Percentiles rank a stretch among this genome's conserved stretches.
Conservation (phyloP, 2,329 filamentous ascomycete genomes). For the Emmonsiellopsis sp. region DNA sequence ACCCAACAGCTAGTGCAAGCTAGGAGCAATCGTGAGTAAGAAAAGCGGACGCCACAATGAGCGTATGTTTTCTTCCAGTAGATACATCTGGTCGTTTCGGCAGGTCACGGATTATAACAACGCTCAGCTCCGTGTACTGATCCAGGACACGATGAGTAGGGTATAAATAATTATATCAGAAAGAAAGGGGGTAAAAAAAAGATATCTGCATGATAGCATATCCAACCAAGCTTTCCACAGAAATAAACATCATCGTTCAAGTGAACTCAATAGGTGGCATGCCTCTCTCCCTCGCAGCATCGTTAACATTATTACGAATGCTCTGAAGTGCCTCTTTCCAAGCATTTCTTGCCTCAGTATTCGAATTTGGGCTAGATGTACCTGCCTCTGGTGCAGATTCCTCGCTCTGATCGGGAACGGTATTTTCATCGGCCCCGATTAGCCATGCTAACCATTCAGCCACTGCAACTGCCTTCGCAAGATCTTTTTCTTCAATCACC, state of each 20-base stretch:
- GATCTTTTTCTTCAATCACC: constrained; percentile 64
- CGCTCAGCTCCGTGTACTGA: no score
- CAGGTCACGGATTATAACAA: no score
- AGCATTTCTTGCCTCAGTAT: neutral
- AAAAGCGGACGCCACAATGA: no score
- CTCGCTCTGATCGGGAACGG: neutral
- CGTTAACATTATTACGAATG: constrained; percentile 37
- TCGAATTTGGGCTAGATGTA: neutral
- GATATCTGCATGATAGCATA: neutral
- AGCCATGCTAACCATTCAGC: constrained; percentile 54
- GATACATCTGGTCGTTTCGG: no score
- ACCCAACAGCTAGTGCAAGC: no score
- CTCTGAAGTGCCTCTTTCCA: constrained; percentile 13
- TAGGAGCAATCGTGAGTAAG: no score
- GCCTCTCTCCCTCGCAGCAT: constrained; percentile 48
- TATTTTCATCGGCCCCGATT: constrained; percentile 23
- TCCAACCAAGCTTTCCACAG: neutral
- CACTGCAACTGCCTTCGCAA: constrained; percentile 63
- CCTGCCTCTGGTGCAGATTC: neutral
- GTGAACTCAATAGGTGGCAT: constrained; percentile 46
- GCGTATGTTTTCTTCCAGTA: no score
- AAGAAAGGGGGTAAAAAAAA: neutral
- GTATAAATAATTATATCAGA: no score
- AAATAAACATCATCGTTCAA: constrained; percentile 1
- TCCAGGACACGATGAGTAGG: no score